Percentiles rank a stretch among this genome's conserved stretches.
phyloP scores from a whole-genome alignment of 2,329 filamentous ascomycete species.

The Ampelomyces quisqualis region DNA sequence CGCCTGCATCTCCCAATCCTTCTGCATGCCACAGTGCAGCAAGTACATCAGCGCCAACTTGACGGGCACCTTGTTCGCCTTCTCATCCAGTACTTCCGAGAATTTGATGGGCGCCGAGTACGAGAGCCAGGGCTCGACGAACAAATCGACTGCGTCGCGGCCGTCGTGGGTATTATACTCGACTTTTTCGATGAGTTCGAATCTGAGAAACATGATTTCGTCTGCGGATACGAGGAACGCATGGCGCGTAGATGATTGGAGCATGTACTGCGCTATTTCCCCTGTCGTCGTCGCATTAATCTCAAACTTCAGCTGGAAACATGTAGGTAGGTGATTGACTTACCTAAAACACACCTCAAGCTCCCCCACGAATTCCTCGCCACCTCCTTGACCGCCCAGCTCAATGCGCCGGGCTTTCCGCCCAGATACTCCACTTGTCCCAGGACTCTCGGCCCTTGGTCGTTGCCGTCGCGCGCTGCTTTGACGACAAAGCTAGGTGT shows the following conservation, averaged over 20 bases:
- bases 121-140: conserved; percentile 12
- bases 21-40: conserved; percentile 3
- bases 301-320: background rate
- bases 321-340: background rate
- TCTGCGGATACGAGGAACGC: conserved; percentile 21
- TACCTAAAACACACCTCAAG: conserved; percentile 23
- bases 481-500: conserved; percentile 14
- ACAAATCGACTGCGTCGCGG: background rate
- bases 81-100: conserved; percentile 7
- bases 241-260: conserved; percentile 15
- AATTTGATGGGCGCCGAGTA: conserved; percentile 19
- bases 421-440: conserved; percentile 25
- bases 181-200: conserved; percentile 5
- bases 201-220: conserved; percentile 21
- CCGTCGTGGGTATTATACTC: conserved; percentile 1
- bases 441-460: conserved; percentile 9
- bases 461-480: conserved; percentile 1
- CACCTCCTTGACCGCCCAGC: conserved; percentile 8
- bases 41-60: conserved; percentile 16
- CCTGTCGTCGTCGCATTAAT: conserved; percentile 9
- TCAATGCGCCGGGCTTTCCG: conserved; percentile 15
- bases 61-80: conserved; percentile 4
- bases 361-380: conserved; percentile 16
- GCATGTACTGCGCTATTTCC: conserved; percentile 22
- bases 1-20: conserved; percentile 8